Evolutionary conservation across 139 green algal genomes (phyloP), one percentile per base, ranked within the genome.

Genomic region (Chlorella sp.): DNA sequence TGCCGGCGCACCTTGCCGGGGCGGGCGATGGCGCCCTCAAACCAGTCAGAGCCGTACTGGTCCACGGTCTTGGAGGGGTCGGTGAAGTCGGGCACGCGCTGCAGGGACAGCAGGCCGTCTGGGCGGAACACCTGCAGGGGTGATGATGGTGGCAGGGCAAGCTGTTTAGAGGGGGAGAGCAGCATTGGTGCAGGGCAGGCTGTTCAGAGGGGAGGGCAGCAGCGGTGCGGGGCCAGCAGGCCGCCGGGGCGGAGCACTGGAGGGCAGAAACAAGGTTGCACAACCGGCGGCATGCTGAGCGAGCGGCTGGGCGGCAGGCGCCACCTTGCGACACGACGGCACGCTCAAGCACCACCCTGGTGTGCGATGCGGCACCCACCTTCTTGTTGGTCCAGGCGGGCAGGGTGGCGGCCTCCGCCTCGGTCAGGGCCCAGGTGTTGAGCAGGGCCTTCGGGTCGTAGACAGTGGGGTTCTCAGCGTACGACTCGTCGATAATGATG

Each of bases 401-500:
- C 51, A 81, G 41, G 68, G 43, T 36, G 28, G 46, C 26, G 20
- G 77, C 73, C 43, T 74, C 46, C 32, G 44, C 16, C 4, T 40
- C 38, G 46, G 77, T 76, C 14, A 93, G 43, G 56, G 62, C 76
- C 69, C 79, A 84, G 38, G 82, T 72, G 41, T 56, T 17, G 44
- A 92, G 58, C 80, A 95, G 92, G 34, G 40, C 51, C 44, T 74
- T 51, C 28, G 90, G 19, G 34, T 78, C 86, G 87, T 93, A 95
- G 65, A 34, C 36, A 4, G 75, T 73, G 67, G 89, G 87, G 80
- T 89, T 81, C 8, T 51, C 0, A 4, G 86, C 73, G 68, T 87
- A 95, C 1, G 89, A 90, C 84, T 96, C 93, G 77, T 96, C 93
- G 34, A 96, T 91, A 3, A 95, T 69, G 1, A 93, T 76, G 44